Evolutionary conservation across 352 stramenopile species (phyloP), one percentile per base, ranked within the genome.

Genomic region (Phytophthora aleatoria): DNA sequence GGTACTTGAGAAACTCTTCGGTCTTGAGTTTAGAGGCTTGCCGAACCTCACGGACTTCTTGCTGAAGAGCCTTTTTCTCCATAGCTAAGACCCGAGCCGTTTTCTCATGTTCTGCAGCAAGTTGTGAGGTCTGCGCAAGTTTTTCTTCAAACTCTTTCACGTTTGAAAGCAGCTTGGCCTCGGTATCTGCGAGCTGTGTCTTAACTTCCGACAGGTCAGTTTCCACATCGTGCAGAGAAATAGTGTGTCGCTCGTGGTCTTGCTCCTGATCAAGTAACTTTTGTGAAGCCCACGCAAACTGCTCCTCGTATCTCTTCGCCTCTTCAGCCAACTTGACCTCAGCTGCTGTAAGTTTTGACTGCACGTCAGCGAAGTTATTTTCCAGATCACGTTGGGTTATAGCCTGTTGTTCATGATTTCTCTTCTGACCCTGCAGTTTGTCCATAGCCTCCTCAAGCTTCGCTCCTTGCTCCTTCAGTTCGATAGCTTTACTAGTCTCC

Each of bases 41-140:
- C 5, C 42, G 52, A 41, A 49, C 57, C 43, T 69, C 53, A 52
- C n/a, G 20, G 3, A 69, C 5, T 50, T 72, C 67, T 8, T 69
- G 57, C 35, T 69, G 52, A 30, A 69, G 49, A 8, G 44, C 28
- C 15, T 61, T 61, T 11, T 72, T 69, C 54, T 71, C 52, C 38
- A 63, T 63, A 13, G 43, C 15, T 10, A 72, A 35, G 10, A 36
- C 15, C 13, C 28, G 43, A 26, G 16, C 24, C 31, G 43, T 36
- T 55, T 68, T 63, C 24, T 72, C 57, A 20, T 60, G 41, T 28
- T 72, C 42, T 26, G 31, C 42, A 48, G 39, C 35, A 52, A 30
- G 12, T 47, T 69, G 16, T 12, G 6, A 55, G 26, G 8, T 9
- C 7, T 62, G 24, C 7, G 27, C n/a, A 3, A 57, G 8, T 16